These are phyloP conservation scores for Aspergillus nidulans DNA, from an alignment of 495 filamentous ascomycete species.

Conservation along the genomic window DNA sequence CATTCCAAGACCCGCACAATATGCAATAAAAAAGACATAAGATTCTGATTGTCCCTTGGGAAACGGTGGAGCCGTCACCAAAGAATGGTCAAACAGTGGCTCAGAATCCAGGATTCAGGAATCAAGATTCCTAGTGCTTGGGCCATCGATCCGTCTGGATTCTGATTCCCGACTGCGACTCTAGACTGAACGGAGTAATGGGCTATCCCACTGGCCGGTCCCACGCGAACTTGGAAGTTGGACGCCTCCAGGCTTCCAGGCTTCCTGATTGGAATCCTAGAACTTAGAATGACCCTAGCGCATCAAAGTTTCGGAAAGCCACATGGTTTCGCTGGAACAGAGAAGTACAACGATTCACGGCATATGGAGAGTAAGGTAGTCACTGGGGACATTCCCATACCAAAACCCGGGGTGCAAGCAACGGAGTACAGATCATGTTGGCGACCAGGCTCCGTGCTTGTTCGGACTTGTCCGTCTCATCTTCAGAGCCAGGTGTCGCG, in stretches of 20 bases:
- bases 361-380: neutral
- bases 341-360: neutral
- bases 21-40: neutral
- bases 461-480: slow-evolving; percentile 3
- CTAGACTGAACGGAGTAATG: neutral
- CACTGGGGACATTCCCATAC: neutral
- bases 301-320: slow-evolving; percentile 12
- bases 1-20: neutral
- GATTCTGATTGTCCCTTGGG: neutral
- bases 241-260: too few relatives aligned
- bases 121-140: neutral
- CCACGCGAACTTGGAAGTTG: neutral
- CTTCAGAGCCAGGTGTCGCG: neutral
- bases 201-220: neutral
- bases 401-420: neutral
- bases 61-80: neutral
- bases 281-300: neutral
- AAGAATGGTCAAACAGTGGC: slow-evolving; percentile 3
- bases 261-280: neutral
- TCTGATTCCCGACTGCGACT: neutral
- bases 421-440: neutral
- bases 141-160: slow-evolving; percentile 8
- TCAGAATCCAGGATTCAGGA: slow-evolving; percentile 1
- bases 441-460: neutral
- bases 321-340: slow-evolving; percentile 15